Evolutionary conservation across 768 basidiomycete species (phyloP).

Genomic region (Rhizopogon salebrosus): DNA sequence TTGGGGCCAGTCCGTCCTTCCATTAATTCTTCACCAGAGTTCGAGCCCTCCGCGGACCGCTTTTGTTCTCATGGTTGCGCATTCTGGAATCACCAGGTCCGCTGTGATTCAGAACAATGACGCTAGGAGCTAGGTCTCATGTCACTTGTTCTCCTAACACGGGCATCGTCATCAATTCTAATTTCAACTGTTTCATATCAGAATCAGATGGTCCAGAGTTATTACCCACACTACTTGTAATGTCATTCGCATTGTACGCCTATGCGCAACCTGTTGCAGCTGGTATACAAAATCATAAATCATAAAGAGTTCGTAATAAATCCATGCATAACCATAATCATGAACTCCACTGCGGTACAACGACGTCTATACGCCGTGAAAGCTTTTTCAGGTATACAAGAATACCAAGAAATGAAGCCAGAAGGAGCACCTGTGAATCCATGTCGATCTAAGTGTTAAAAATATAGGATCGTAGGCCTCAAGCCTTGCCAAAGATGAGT

Average conservation of each 20-base stretch:
- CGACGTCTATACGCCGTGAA: neutral
- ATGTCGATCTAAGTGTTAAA: neutral
- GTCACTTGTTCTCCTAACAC: slow-evolving; percentile 32
- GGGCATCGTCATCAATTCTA: neutral
- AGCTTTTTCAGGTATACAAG: neutral
- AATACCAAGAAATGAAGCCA: neutral
- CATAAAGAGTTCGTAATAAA: slow-evolving; percentile 1
- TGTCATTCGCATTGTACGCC: neutral
- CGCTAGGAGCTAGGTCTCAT: slow-evolving; percentile 35
- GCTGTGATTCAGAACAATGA: slow-evolving; percentile 51
- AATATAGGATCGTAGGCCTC: slow-evolving; percentile 7
- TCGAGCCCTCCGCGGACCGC: slow-evolving; percentile 40
- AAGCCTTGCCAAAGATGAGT: slow-evolving; percentile 43
- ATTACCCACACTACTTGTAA: neutral
- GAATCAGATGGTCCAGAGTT: no score
- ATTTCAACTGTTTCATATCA: neutral
- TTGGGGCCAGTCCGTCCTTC: slow-evolving; percentile 36
- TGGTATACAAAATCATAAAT: neutral
- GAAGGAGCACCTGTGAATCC: neutral
- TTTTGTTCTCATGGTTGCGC: slow-evolving; percentile 49
- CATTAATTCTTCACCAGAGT: slow-evolving; percentile 21
- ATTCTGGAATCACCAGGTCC: slow-evolving; percentile 34
- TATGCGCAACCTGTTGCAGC: neutral
- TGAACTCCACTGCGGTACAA: neutral
- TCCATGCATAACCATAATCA: neutral